These are phyloP conservation scores for Dipodascopsis tothii DNA, from an alignment of 805 yeast species.

Conservation along the genomic window DNA sequence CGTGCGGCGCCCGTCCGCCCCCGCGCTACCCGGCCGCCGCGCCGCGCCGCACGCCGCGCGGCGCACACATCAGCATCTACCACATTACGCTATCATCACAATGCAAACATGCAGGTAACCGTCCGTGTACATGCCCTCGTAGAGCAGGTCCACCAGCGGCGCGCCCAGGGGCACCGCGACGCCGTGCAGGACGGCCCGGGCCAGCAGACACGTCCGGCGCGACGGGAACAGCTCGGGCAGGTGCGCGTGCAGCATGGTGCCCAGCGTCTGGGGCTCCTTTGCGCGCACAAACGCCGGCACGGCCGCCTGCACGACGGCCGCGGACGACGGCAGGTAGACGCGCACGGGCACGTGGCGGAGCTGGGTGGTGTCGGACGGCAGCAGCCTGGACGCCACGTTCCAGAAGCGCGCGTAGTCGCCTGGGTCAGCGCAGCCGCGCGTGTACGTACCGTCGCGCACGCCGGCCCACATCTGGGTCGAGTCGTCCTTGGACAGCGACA, in stretches of 20 bases:
- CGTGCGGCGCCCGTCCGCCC: background rate
- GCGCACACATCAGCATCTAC: background rate
- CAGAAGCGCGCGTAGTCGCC: conserved; percentile 27
- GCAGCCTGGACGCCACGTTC: conserved; percentile 23
- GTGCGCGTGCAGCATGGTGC: conserved; percentile 34
- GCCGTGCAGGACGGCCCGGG: conserved; percentile 50
- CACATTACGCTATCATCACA: conserved; percentile 29
- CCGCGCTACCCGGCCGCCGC: background rate
- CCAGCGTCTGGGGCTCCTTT: conserved; percentile 32
- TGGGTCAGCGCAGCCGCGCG: conserved; percentile 8
- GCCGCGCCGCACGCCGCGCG: too few species aligned
- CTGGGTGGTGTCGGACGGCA: conserved; percentile 22
- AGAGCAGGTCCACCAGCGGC: conserved; percentile 42
- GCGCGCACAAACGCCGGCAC: conserved; percentile 21
- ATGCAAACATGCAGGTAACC: conserved; percentile 56
- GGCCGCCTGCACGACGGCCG: conserved; percentile 34
- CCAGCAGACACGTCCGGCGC: conserved; percentile 32
- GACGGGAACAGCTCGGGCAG: conserved; percentile 45
- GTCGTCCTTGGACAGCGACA: conserved; percentile 62
- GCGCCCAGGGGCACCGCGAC: conserved; percentile 40
- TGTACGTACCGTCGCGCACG: conserved; percentile 27
- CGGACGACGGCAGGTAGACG: conserved; percentile 32
- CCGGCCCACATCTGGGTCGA: conserved; percentile 53
- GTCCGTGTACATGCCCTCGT: conserved; percentile 46
- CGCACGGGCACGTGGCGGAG: conserved; percentile 30